Evolutionary conservation across 495 filamentous ascomycete genomes (phyloP).

Genomic region (Annulohypoxylon maeteangense): DNA sequence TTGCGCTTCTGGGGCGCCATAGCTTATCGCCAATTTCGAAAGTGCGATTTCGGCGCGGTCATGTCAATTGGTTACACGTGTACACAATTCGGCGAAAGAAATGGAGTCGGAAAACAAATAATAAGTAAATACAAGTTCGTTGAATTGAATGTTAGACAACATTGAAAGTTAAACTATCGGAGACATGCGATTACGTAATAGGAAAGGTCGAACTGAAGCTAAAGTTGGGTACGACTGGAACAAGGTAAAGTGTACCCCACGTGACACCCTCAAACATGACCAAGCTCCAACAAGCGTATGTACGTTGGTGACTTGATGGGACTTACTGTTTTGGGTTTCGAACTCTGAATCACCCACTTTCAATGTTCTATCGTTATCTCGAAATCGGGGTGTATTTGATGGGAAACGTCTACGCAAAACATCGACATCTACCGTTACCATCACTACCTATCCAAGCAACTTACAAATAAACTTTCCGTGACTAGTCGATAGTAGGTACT

Average conservation of each 20-base stretch:
- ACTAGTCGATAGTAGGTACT: too few species aligned
- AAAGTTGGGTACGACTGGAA: background rate
- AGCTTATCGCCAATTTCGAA: background rate
- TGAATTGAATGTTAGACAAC: background rate
- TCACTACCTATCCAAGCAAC: too few species aligned
- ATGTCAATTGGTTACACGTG: background rate
- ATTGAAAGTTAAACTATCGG: background rate
- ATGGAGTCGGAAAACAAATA: background rate
- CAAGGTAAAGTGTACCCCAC: constrained; percentile 5
- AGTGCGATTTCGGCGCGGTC: background rate
- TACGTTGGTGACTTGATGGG: background rate
- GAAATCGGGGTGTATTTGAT: background rate
- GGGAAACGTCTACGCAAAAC: background rate
- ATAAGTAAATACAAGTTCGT: background rate
- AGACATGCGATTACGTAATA: constrained; percentile 18
- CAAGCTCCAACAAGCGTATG: constrained; percentile 3
- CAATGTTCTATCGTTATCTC: background rate
- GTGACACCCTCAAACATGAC: constrained; percentile 33
- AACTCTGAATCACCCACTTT: background rate
- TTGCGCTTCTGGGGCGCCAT: constrained; percentile 59
- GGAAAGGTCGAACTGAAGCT: background rate
- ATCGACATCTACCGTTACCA: background rate
- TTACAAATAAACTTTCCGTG: too few species aligned
- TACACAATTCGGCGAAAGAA: background rate
- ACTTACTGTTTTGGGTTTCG: background rate